Evolutionary conservation across 1,139 yeast species (phyloP), one percentile per base, ranked within the genome.

Genomic region (Nakaseomyces nivariensis): DNA sequence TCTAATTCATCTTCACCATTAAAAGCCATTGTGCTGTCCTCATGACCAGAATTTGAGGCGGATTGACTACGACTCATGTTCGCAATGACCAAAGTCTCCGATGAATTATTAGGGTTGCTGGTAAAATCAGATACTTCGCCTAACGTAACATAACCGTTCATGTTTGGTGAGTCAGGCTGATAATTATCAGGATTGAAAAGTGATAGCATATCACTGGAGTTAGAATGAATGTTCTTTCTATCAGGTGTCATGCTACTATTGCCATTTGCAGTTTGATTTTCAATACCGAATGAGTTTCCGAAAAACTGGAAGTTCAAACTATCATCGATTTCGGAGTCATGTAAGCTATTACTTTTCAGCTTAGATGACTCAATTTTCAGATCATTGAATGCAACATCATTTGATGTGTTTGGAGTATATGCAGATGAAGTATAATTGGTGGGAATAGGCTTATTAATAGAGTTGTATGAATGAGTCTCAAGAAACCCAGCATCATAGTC

Each of bases 381-480:
- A 24, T 41, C 44, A n/a, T 41, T 27, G 27, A 41, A 41, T n/a
- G 33, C 34, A n/a, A 41, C 11, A 8, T 41, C 44, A 22, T 29
- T 29, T 7, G 27, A 8, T 6, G 44, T 41, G 34, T 41, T 41
- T n/a, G 33, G 44, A 41, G 27, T 41, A 41, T 41, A 41, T n/a
- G 44, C 44, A 7, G 44, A 24, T 4, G 44, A 41, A 5, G 33
- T n/a, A 29, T 41, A 41, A 25, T 41, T 41, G n/a, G 44, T 41
- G 9, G 44, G 27, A 25, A 41, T 41, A 5, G 44, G 44, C 8
- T 29, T 41, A 22, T 41, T 41, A 8, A 11, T 41, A 11, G 8
- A 41, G 13, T 41, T 41, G 25, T 41, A 41, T 6, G 44, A 41
- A 13, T 41, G 44, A 7, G 44, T 41, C n/a, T 41, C 44, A 6